A percentile compares a stretch with the other conserved stretches of the same genome.
Conservation (phyloP, 768 basidiomycete genomes). For the Suillus luteus region DNA sequence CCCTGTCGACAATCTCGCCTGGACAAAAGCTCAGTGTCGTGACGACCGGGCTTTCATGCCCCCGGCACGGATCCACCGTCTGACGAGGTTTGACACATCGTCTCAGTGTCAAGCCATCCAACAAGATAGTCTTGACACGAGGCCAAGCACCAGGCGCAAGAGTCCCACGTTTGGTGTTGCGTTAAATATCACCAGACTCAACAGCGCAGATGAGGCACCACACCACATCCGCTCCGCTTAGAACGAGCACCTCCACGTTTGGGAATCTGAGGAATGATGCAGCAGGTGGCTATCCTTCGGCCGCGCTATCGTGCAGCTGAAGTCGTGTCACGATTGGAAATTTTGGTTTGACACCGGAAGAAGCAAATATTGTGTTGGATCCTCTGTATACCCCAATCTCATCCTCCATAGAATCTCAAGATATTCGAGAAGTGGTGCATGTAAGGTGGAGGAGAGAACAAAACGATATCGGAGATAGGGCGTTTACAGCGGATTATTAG, state of each 20-base stretch:
- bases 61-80: not conserved
- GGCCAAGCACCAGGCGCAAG: too few relatives aligned
- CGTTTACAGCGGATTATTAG: conserved; percentile 20
- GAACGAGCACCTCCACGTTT: too few relatives aligned
- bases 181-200: too few relatives aligned
- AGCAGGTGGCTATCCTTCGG: too few relatives aligned
- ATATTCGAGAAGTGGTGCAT: conserved; percentile 13
- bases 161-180: too few relatives aligned
- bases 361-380: conserved; percentile 13
- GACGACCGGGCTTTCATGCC: not conserved
- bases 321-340: conserved; percentile 15
- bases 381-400: not conserved
- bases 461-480: conserved; percentile 20
- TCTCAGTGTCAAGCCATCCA: conserved; percentile 11
- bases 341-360: not conserved
- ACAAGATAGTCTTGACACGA: too few relatives aligned
- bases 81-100: conserved; percentile 8
- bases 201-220: too few relatives aligned
- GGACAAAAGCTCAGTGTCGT: not conserved
- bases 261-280: too few relatives aligned
- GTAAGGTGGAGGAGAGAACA: conserved; percentile 17
- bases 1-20: not conserved
- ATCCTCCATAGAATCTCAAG: conserved; percentile 23
- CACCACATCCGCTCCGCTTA: too few relatives aligned
- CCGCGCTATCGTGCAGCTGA: too few relatives aligned